Evolutionary conservation across 371 early-diverging fungal species (phyloP).

Genomic region (Mucor plumbeus): DNA sequence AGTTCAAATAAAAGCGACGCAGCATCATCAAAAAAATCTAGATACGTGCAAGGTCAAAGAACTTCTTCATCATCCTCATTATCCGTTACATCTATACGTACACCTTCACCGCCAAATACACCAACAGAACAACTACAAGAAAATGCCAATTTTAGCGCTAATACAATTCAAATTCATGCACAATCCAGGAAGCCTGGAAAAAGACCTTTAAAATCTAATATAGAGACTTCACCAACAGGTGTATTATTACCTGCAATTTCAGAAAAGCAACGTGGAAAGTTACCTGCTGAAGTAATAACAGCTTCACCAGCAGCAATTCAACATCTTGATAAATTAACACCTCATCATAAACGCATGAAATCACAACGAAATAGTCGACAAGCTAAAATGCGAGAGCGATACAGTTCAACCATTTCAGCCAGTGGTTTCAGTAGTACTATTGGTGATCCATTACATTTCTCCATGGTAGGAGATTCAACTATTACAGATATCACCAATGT

Average conservation of each 20-base stretch:
- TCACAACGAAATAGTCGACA: slow-evolving; percentile 4
- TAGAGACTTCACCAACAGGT: background rate
- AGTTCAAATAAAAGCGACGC: slow-evolving; percentile 13
- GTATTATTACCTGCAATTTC: slow-evolving; percentile 1
- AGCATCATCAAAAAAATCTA: background rate
- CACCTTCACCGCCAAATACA: background rate
- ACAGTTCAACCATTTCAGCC: slow-evolving; percentile 16
- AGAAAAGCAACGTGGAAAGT: slow-evolving; percentile 10
- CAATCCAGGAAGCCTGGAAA: background rate
- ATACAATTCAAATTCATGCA: background rate
- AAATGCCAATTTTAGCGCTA: background rate
- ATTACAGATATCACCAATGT: slow-evolving; percentile 31
- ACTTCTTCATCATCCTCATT: background rate
- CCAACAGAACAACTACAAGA: slow-evolving; percentile 8
- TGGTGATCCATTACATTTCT: slow-evolving; percentile 25
- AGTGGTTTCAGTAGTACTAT: slow-evolving; percentile 22
- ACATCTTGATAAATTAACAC: slow-evolving; percentile 12
- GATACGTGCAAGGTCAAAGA: background rate
- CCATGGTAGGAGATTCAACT: slow-evolving; percentile 24
- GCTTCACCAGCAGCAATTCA: background rate
- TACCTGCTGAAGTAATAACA: background rate
- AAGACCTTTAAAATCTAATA: background rate
- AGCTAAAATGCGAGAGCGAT: slow-evolving; percentile 11
- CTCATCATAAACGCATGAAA: slow-evolving; percentile 8
- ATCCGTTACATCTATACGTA: background rate